A percentile compares a stretch with the other conserved stretches of the same genome.
Conservation (phyloP, 2,329 filamentous ascomycete genomes). For the Curvularia sp. region DNA sequence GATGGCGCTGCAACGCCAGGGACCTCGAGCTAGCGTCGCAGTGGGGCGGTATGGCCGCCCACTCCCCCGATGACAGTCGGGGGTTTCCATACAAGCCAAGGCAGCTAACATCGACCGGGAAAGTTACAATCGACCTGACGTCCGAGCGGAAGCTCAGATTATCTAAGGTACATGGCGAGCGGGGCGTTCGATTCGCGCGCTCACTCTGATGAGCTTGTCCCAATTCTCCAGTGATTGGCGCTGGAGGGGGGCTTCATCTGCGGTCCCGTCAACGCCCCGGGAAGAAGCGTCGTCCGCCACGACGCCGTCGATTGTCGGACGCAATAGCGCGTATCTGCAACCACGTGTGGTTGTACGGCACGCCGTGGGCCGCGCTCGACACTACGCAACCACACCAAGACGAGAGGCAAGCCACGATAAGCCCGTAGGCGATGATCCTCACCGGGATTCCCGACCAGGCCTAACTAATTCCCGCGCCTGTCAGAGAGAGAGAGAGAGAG, state of each 20-base stretch:
- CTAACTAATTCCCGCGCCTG: constrained; percentile 18
- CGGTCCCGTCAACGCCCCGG: constrained; percentile 25
- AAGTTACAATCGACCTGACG: constrained; percentile 16
- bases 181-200: constrained; percentile 27
- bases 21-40: constrained; percentile 9
- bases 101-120: constrained; percentile 5
- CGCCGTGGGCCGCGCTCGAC: constrained; percentile 17
- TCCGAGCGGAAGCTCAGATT: constrained; percentile 27
- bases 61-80: constrained; percentile 29
- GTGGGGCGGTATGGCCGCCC: constrained; percentile 14
- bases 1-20: constrained; percentile 8
- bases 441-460: constrained; percentile 32
- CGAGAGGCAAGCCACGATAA: constrained; percentile 27
- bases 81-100: constrained; percentile 30
- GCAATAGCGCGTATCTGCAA: constrained; percentile 23
- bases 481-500: no score
- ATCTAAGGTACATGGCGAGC: constrained; percentile 26
- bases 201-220: constrained; percentile 20
- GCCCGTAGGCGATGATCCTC: constrained; percentile 32
- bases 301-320: constrained; percentile 22
- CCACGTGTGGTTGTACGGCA: constrained; percentile 25
- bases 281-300: constrained; percentile 32
- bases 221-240: constrained; percentile 21
- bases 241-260: constrained; percentile 9
- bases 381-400: constrained; percentile 13